A percentile compares a stretch with the other conserved stretches of the same genome.
phyloP scores from a whole-genome alignment of 345 rosid genomes.

The Tarenaya hassleriana region DNA sequence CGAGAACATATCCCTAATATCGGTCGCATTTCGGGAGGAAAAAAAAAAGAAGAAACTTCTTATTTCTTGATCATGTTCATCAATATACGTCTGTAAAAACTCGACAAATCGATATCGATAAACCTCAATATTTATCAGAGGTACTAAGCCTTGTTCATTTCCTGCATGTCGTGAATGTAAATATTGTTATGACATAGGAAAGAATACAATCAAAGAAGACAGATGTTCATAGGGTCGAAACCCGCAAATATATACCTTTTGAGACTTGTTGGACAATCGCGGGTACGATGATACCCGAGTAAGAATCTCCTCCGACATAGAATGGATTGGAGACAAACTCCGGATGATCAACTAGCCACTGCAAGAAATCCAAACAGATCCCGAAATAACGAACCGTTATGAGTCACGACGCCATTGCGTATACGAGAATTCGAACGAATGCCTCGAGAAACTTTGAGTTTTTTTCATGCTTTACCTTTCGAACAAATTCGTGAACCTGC shows the following conservation, averaged over 20 bases:
- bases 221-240: background rate
- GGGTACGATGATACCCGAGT: background rate
- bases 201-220: background rate
- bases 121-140: conserved; percentile 51
- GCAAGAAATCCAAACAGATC: too few species aligned
- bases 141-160: conserved; percentile 38
- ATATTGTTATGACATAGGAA: background rate
- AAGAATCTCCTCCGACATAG: background rate
- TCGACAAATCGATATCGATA: background rate
- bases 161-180: conserved; percentile 29
- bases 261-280: background rate
- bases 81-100: background rate
- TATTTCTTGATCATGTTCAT: background rate
- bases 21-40: background rate
- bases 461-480: conserved; percentile 35
- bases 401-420: too few species aligned
- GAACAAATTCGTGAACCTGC: conserved; percentile 32
- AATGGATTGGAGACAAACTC: background rate
- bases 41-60: too few species aligned
- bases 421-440: too few species aligned
- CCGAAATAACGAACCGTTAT: too few species aligned
- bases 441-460: too few species aligned
- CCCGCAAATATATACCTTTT: background rate
- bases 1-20: conserved; percentile 68
- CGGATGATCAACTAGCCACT: background rate